phyloP scores from a whole-genome alignment of 257 asterid species.

The Solanum pennellii region DNA sequence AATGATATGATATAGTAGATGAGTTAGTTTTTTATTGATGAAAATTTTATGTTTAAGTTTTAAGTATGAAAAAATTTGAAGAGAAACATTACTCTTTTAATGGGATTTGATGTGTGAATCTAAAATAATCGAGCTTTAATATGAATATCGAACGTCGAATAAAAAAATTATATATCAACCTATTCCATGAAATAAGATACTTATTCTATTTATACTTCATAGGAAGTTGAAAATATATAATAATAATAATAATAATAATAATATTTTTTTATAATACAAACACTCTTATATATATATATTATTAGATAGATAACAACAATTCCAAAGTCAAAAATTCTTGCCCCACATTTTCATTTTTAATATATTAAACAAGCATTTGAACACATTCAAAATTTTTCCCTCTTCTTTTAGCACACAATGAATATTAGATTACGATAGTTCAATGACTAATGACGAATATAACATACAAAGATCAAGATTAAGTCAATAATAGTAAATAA shows the following conservation, averaged over 20 bases:
- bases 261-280: neutral
- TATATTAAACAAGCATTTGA: neutral
- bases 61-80: no score
- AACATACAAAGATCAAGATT: neutral
- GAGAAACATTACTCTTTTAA: no score
- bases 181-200: neutral
- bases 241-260: neutral
- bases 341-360: neutral
- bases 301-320: neutral
- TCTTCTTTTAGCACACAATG: neutral
- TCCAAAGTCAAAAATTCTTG: neutral
- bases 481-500: neutral
- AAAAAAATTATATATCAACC: no score
- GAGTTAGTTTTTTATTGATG: no score
- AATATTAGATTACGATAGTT: neutral
- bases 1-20: rapidly evolving
- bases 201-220: neutral
- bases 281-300: neutral
- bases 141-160: no score
- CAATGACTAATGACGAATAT: neutral
- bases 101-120: rapidly evolving
- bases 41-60: rapidly evolving
- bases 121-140: no score
- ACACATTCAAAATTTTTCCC: neutral
- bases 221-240: neutral